Evolutionary conservation across 2,329 filamentous ascomycete species (phyloP), one percentile per base, ranked within the genome.

Genomic region (Claviceps fusiformis): DNA sequence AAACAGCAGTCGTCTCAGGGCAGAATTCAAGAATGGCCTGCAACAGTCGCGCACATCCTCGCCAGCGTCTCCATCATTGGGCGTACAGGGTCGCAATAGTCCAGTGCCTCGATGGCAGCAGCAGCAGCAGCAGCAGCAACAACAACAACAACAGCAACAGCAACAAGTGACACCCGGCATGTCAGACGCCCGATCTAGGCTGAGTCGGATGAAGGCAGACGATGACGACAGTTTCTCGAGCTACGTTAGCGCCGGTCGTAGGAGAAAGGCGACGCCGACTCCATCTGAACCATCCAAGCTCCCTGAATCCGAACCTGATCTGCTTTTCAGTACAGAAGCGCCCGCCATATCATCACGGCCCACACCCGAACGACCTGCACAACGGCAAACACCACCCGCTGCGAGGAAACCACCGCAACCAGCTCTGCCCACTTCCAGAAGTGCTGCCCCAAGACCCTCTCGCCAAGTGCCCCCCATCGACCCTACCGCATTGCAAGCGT

Each of bases 181-280:
- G 7, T 64, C 66, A 29, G 69, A 70, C 51, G 58, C 68, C 1
- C 67, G 63, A 54, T 73, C 79, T 9, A 83, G 85, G 54, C 74
- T 95, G 13, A 87, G 79, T 57, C 83, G 86, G 60, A 80, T 89
- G 44, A 56, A 57, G 64, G 77, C 86, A 19, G 35, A 54, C 11
- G 90, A 95, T 64, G 85, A 95, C 67, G 84, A 81, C 46, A 62
- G 53, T 51, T 79, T 87, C 15, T 83, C 95, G 62, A 87, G 85
- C 35, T 96, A 97, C 67, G 78, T 96, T 55, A 96, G 91, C 66
- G 88, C 90, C 51, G 87, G 87, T 27, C 80, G 90, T 61, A 81
- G 90, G 64, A 92, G 85, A 68, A 89, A 85, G 59, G 69, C 81
- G 2, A 75, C 78, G 10, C 78, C 54, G 13, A 35, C 75, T 31